Base-by-base conservation (phyloP, 352 stramenopile genomes). In the Phytopythium delawarense region DNA sequence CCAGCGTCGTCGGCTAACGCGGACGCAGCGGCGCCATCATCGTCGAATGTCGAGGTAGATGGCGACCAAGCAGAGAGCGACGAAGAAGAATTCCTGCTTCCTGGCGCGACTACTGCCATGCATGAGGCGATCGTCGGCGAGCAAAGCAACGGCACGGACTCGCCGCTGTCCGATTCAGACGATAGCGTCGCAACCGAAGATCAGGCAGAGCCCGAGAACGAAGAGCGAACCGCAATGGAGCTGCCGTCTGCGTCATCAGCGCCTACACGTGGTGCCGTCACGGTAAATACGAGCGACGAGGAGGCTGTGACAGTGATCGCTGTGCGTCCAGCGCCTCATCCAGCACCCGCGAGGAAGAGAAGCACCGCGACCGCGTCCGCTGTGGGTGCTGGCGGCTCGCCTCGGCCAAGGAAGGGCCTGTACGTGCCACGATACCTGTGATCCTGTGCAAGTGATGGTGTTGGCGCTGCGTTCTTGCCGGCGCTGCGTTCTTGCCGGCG, bases 1-100 rank as follows among this genome's bases (percentile, higher is more conserved):
- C 65, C 64, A 21, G 44, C 56, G 18, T 16, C 35, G 30, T 51
- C n/a, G 13, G 35, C 34, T 46, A 49, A 6, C 16, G 25, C 4
- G 34, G 16, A 25, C 9, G 23, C 21, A 5, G 23, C 15, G 34
- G 45, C 45, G 6, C 52, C 51, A 59, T 35, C 56, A 49, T 30
- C 46, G 63, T 32, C 37, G 35, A 40, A 35, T 7, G 37, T 18
- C 6, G 60, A 74, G 54, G 62, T 57, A 32, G 63, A 70, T 37
- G 57, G 48, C 7, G 42, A 50, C 23, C 44, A 72, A 20, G 67
- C 57, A 61, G 66, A 68, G 7, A 66, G 60, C 35, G 64, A 67
- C 7, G 75, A 77, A 37, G 64, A 73, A 54, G 61, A 75, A 7
- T 64, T 57, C 11, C 4, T 71, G 23, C 44, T 78, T 18, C 64